Evolutionary conservation across 176 grass and related monocot species (phyloP), one percentile per base, ranked within the genome.

Genomic region (Carex pumila): DNA sequence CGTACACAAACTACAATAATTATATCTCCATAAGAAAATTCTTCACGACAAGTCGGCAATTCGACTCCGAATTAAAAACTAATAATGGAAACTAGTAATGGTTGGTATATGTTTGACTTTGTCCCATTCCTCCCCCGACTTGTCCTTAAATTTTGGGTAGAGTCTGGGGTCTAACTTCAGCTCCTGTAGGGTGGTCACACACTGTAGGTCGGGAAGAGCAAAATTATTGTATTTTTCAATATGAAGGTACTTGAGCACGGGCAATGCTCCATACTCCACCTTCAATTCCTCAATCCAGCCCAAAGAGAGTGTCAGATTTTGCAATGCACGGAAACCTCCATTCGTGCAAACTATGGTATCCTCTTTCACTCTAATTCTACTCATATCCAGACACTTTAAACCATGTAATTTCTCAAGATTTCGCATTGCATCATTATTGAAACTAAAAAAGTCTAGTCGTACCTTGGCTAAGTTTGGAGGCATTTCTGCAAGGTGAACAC

Each of bases 391-490:
- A 7, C 0, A 2, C 17, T 71, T 71, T 12, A 39, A 39, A 17
- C 68, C 43, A 71, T 0, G 18, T 18, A 39, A 39, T 2, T 71
- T 71, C 68, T 43, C 12, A 43, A 71, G 25, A 17, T 15, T 43
- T 1, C 4, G 6, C 37, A 30, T 37, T 71, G 32, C 5, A 13
- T 69, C 32, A 2, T 31, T 3, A 7, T 29, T 69, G 13, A 31
- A 69, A 59, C 0, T 0, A 59, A 7, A 59, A 2, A 0, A 0
- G 0, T 0, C 0, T 25, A 69, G 11, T 36, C 0, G 14, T 31
- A 31, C 13, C 3, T 36, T 7, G 12, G 8, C 5, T 70, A 70
- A 70, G 34, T 36, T 37, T 14, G 29, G 12, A 32, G 31, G 25
- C 15, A 70, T 6, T 15, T 70, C 14, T 30, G 65, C 13, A 37